Percentiles rank a stretch among this genome's conserved stretches.
These are phyloP conservation scores for Penicillium sp. DNA, from an alignment of 2,329 filamentous ascomycete genomes.

Conservation along the genomic window DNA sequence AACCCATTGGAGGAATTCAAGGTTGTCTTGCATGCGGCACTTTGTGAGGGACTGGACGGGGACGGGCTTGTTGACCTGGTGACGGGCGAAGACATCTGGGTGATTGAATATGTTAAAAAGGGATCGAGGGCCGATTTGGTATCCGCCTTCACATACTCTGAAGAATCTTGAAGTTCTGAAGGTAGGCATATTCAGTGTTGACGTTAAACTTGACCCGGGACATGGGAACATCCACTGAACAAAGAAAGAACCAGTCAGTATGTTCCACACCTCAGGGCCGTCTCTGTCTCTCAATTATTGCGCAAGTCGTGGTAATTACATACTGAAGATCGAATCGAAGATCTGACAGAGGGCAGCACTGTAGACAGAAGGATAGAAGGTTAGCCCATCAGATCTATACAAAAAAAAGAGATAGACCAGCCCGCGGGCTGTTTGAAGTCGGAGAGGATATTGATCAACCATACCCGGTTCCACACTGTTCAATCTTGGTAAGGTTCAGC, in stretches of 20 bases:
- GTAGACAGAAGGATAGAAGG: slow-evolving; percentile 4
- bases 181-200: slow-evolving; percentile 93
- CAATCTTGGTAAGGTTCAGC: slow-evolving; percentile 97
- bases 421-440: not conserved
- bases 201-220: slow-evolving; percentile 96
- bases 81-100: slow-evolving; percentile 73
- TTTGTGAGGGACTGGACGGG: slow-evolving; percentile 87
- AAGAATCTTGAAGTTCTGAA: slow-evolving; percentile 97
- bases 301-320: slow-evolving; percentile 27
- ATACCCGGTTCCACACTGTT: slow-evolving; percentile 98
- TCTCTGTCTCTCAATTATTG: slow-evolving; percentile 1
- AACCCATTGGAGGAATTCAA: slow-evolving; percentile 96
- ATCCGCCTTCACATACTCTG: slow-evolving; percentile 65
- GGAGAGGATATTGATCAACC: slow-evolving; percentile 26
- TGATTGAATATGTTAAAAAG: slow-evolving; percentile 11
- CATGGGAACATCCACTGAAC: slow-evolving; percentile 82
- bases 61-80: slow-evolving; percentile 84
- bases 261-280: not conserved
- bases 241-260: slow-evolving; percentile 15
- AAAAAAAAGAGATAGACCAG: not conserved
- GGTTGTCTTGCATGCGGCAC: slow-evolving; percentile 99
- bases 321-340: slow-evolving; percentile 94
- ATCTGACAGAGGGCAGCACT: slow-evolving; percentile 96
- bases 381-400: slow-evolving; percentile 4
- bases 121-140: not conserved